Base-by-base conservation (phyloP, 192 early-diverging fungal genomes). In the Ambispora gerdemannii region DNA sequence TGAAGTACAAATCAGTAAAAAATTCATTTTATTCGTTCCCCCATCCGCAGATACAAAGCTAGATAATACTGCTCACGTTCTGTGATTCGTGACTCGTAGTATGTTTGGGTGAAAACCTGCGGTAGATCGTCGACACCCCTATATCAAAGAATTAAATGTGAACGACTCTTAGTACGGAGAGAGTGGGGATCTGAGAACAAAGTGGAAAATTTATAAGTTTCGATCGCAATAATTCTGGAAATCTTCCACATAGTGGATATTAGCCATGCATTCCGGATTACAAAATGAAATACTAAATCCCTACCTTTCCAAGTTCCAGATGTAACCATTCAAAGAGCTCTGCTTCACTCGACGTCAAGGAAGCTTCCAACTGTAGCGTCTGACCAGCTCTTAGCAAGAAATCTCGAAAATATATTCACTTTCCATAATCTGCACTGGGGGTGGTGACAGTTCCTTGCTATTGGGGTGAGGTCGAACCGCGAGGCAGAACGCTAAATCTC, bases 331-430 rank as follows among this genome's bases (percentile, higher is more conserved):
- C 63, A 66, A 66, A 66, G 8, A 50, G 2, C 63, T 66, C 63
- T 50, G 63, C 63, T 66, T 66, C 47, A 50, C n/a, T 24, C 30
- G 50, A 66, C 43, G 7, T 32, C 50, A 66, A 66, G n/a, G 43
- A 28, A 49, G 47, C 63, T 17, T 66, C 63, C 43, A 66, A 30
- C 49, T 66, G 25, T 66, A 66, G 30, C 22, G 47, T 50, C 25
- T 66, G 13, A 50, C 63, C 63, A 66, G 63, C 63, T 24, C 43
- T 66, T 66, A 66, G 32, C 47, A 66, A 66, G 63, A 47, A 66
- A 66, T 50, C 19, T 66, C 63, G 50, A 66, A 50, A 31, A 66
- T 50, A 66, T 66, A 66, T 50, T 66, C 63, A 10, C 3, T 50
- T 50, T 66, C 47, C 63, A 66, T 28, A 50, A 25, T 66, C 43